These are phyloP conservation scores for Apiosordaria backusii DNA, from an alignment of 495 filamentous ascomycete genomes.

Conservation along the genomic window DNA sequence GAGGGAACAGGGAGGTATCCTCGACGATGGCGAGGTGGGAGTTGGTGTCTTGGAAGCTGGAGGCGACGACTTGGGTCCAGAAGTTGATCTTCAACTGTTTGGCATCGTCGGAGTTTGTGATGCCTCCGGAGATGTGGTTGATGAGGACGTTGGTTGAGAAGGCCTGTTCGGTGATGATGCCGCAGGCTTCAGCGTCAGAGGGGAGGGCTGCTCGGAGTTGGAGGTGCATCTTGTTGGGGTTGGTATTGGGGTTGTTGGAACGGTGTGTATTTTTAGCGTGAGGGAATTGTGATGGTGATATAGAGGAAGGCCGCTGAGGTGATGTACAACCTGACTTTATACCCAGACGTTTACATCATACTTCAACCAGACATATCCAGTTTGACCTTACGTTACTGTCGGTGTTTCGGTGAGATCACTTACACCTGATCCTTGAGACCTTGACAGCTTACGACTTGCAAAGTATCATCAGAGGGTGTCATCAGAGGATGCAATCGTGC, in stretches of 20 bases:
- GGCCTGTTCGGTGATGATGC: neutral
- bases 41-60: neutral
- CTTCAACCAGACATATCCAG: too few species aligned
- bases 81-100: neutral
- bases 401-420: neutral
- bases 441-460: too few species aligned
- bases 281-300: too few species aligned
- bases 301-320: too few species aligned
- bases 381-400: too few species aligned
- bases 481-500: too few species aligned
- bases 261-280: too few species aligned
- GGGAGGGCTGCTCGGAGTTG: neutral
- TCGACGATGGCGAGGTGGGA: constrained; percentile 4
- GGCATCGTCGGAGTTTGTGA: neutral
- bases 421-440: neutral
- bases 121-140: neutral
- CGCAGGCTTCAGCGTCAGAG: neutral
- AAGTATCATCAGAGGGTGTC: too few species aligned
- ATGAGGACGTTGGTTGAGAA: neutral
- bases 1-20: neutral
- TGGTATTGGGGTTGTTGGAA: too few species aligned
- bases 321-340: too few species aligned
- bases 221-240: too few species aligned
- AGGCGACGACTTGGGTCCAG: neutral
- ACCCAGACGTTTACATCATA: too few species aligned